Conservation (phyloP, 305 asterid genomes). For the Fraxinus baroniana region DNA sequence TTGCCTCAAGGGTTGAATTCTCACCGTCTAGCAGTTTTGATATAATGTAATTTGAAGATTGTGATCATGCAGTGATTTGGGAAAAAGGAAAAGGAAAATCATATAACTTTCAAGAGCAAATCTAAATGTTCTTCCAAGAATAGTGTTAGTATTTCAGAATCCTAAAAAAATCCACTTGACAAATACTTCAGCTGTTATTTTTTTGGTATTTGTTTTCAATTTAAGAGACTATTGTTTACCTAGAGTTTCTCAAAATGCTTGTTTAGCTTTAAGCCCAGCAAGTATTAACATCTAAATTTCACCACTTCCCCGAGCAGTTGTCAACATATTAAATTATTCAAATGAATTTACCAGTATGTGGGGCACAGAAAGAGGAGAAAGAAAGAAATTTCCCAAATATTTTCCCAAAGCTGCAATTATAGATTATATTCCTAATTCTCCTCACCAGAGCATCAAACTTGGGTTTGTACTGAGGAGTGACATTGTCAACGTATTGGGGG, state of each 20-base stretch:
- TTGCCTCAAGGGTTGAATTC: background rate
- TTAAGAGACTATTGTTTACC: background rate
- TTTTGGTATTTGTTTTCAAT: background rate
- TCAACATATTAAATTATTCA: background rate
- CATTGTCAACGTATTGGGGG: conserved; percentile 86
- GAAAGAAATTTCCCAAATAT: background rate
- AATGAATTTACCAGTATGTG: conserved; percentile 3
- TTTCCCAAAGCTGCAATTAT: background rate
- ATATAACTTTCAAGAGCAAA: background rate
- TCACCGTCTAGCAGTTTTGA: background rate
- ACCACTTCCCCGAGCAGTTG: background rate
- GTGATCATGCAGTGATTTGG: background rate
- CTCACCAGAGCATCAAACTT: conserved; percentile 93
- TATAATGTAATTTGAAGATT: conserved; percentile 4
- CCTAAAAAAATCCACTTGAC: background rate
- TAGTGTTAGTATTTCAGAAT: background rate
- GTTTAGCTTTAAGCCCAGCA: conserved; percentile 11
- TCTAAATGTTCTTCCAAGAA: background rate
- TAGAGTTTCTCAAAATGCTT: conserved; percentile 10
- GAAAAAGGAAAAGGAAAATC: background rate
- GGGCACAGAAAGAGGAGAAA: background rate
- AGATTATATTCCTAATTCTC: conserved; percentile 6
- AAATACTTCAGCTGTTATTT: background rate
- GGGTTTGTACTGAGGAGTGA: conserved; percentile 87
- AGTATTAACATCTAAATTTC: background rate